Percentiles rank a stretch among this genome's conserved stretches.
phyloP scores from a whole-genome alignment of 73 alveolate species.

The Paramecium sexaurelia region DNA sequence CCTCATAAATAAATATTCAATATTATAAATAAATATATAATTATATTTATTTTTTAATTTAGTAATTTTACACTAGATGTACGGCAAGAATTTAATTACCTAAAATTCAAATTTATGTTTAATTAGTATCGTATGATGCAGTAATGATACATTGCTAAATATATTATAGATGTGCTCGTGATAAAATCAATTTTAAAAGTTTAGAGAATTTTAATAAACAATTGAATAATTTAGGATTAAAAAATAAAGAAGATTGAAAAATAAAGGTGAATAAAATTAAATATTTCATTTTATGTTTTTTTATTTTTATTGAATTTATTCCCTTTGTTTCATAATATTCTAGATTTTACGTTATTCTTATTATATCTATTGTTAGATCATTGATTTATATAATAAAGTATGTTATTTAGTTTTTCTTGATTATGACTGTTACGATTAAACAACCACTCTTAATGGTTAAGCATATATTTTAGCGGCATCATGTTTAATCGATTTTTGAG shows the following conservation, averaged over 20 bases:
- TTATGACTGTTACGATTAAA: not conserved
- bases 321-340: not conserved
- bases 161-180: too few species aligned
- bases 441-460: conserved; percentile 11
- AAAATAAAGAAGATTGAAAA: conserved; percentile 42
- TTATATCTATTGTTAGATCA: not conserved
- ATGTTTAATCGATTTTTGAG: not conserved
- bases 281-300: not conserved
- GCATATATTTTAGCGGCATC: conserved; percentile 31
- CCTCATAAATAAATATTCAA: not conserved
- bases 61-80: too few species aligned
- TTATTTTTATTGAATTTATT: not conserved
- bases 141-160: too few species aligned
- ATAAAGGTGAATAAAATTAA: not conserved
- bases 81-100: too few species aligned
- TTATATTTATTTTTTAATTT: too few species aligned
- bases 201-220: conserved; percentile 58
- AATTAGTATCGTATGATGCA: too few species aligned
- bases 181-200: not conserved
- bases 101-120: too few species aligned
- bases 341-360: not conserved
- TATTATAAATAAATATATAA: not conserved
- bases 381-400: not conserved
- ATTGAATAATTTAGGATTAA: conserved; percentile 62
- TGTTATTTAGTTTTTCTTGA: not conserved